Evolutionary conservation across 2,329 filamentous ascomycete genomes (phyloP).

Genomic region (Fusarium piperis): DNA sequence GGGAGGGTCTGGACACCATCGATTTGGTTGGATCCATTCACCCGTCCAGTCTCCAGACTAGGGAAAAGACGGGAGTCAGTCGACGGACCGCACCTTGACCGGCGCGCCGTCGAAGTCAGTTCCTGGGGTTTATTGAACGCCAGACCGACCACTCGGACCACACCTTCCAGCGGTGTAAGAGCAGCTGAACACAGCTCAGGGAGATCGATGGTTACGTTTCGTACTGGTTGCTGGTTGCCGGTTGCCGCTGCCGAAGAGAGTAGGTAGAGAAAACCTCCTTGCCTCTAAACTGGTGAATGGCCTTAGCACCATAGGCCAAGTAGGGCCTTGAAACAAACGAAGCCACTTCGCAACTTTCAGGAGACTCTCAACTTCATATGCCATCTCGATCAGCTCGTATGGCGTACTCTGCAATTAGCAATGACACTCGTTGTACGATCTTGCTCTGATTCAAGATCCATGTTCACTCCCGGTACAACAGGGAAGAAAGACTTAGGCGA

Average conservation of each 20-base stretch:
- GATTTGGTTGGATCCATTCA: slow-evolving; percentile 39
- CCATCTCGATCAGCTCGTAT: not conserved
- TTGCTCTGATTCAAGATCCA: not conserved
- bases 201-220: not conserved
- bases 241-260: not conserved
- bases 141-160: slow-evolving; percentile 20
- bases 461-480: not conserved
- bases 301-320: not conserved
- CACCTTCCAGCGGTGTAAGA: slow-evolving; percentile 31
- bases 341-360: not conserved
- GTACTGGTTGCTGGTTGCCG: not conserved
- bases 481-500: not conserved
- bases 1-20: slow-evolving; percentile 6
- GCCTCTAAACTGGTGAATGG: not conserved
- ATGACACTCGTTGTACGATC: not conserved
- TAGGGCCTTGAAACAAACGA: not conserved
- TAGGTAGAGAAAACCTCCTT: not conserved
- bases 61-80: slow-evolving; percentile 44
- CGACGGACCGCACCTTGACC: slow-evolving; percentile 42
- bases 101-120: slow-evolving; percentile 43
- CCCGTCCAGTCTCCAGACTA: slow-evolving; percentile 36
- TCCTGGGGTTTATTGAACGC: slow-evolving; percentile 22
- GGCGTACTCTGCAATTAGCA: not conserved
- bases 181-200: not conserved
- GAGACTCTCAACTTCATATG: not conserved